These are phyloP conservation scores for Sporobolus alterniflorus DNA, from an alignment of 202 grass and related monocot species.

Conservation along the genomic window DNA sequence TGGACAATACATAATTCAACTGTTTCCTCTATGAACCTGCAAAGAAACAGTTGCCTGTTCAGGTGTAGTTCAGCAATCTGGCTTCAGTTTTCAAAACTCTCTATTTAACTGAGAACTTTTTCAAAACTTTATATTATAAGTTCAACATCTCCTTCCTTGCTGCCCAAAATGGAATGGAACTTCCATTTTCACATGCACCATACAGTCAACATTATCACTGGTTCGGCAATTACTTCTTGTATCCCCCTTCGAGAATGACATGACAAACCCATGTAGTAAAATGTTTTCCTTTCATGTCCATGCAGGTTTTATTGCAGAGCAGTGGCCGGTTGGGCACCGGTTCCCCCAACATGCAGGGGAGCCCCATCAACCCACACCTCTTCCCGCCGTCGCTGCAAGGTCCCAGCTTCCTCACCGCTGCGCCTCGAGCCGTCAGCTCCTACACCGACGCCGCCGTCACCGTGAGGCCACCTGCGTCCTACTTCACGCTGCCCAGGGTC, in stretches of 20 bases:
- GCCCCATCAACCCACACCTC: not conserved
- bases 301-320: not conserved
- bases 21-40: not conserved
- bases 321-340: not conserved
- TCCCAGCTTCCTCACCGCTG: not conserved
- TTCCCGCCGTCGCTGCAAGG: not conserved
- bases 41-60: not conserved
- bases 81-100: not conserved
- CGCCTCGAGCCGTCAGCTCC: not conserved
- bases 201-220: not conserved
- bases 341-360: not conserved
- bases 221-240: not conserved
- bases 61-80: not conserved
- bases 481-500: slow-evolving; percentile 16
- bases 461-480: not conserved
- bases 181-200: not conserved
- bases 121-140: not conserved
- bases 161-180: not conserved
- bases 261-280: no score
- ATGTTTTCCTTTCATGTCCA: not conserved
- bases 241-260: no score
- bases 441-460: not conserved
- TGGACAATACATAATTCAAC: no score
- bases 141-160: not conserved
- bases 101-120: no score